These are phyloP conservation scores for Elsinoe fawcettii DNA, from an alignment of 2,329 filamentous ascomycete species.

Conservation along the genomic window DNA sequence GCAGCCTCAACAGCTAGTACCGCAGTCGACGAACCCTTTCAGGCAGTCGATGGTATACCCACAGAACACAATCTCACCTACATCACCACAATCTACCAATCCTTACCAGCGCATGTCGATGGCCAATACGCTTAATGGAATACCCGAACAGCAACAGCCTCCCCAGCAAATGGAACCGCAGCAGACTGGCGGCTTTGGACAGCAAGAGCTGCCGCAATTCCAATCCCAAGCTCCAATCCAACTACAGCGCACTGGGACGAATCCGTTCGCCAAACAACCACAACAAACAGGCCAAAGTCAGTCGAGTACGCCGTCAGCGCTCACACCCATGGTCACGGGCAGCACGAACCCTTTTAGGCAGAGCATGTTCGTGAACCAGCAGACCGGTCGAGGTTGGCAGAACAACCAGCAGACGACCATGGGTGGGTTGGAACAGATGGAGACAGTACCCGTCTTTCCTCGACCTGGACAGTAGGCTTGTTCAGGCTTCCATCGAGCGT, in stretches of 20 bases:
- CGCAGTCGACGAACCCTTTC: slow-evolving; percentile 82
- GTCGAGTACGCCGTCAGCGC: slow-evolving; percentile 33
- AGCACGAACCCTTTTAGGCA: slow-evolving; percentile 94
- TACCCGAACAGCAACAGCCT: slow-evolving; percentile 20
- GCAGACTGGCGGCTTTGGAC: slow-evolving; percentile 18
- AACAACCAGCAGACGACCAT: slow-evolving; percentile 66
- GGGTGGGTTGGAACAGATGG: slow-evolving; percentile 67
- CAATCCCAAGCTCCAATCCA: slow-evolving; percentile 40
- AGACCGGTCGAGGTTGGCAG: slow-evolving; percentile 85
- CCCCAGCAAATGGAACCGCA: slow-evolving; percentile 14
- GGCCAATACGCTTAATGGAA: slow-evolving; percentile 26
- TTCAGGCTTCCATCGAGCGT: background rate
- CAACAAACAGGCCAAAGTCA: slow-evolving; percentile 30
- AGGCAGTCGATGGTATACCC: slow-evolving; percentile 69
- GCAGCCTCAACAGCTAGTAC: slow-evolving; percentile 31
- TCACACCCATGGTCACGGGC: slow-evolving; percentile 72
- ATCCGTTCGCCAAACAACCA: slow-evolving; percentile 52
- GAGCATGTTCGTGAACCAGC: slow-evolving; percentile 79
- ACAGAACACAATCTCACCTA: slow-evolving; percentile 20
- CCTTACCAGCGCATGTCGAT: slow-evolving; percentile 38
- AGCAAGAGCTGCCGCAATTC: slow-evolving; percentile 23
- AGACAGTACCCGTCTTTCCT: slow-evolving; percentile 79
- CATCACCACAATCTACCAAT: slow-evolving; percentile 33
- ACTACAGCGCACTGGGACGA: slow-evolving; percentile 59
- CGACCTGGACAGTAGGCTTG: slow-evolving; percentile 50